A percentile compares a stretch with the other conserved stretches of the same genome.
phyloP scores from a whole-genome alignment of 208 protist species.

The Jaenimonas drosophilae region DNA sequence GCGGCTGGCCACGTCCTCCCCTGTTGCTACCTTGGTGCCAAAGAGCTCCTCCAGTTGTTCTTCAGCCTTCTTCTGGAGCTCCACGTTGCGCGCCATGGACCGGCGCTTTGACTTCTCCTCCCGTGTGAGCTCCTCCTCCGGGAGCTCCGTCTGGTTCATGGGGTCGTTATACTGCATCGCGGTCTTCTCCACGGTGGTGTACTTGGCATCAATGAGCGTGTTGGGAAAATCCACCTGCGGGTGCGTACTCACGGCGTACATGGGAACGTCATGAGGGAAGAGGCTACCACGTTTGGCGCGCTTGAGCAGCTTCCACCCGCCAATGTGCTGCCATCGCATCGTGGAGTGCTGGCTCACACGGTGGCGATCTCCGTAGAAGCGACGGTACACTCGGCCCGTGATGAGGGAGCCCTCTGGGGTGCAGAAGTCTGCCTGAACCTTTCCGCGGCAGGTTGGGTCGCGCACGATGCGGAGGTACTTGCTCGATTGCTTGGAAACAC shows the following conservation, averaged over 20 bases:
- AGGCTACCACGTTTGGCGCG: conserved; percentile 55
- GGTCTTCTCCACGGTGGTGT: conserved; percentile 74
- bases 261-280: conserved; percentile 70
- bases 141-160: conserved; percentile 26
- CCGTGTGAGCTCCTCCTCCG: conserved; percentile 38
- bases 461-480: conserved; percentile 70
- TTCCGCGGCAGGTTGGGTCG: conserved; percentile 70
- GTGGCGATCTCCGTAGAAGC: conserved; percentile 76
- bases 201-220: conserved; percentile 53
- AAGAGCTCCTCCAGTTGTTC: conserved; percentile 62
- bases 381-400: conserved; percentile 66
- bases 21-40: conserved; percentile 23
- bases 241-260: conserved; percentile 64
- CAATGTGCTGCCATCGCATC: conserved; percentile 84
- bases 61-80: conserved; percentile 54
- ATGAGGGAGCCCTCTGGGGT: conserved; percentile 66
- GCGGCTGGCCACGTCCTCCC: conserved; percentile 9
- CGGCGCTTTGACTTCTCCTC: conserved; percentile 47
- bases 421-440: conserved; percentile 76
- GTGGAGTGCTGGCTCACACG: conserved; percentile 46
- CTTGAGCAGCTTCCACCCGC: conserved; percentile 80
- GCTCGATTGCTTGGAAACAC: conserved; percentile 20
- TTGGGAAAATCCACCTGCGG: conserved; percentile 81
- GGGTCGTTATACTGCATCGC: conserved; percentile 84
- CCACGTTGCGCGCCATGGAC: conserved; percentile 25